Evolutionary conservation across 129 eudicot species (phyloP), one percentile per base, ranked within the genome.

Genomic region (Flaveria robusta): DNA sequence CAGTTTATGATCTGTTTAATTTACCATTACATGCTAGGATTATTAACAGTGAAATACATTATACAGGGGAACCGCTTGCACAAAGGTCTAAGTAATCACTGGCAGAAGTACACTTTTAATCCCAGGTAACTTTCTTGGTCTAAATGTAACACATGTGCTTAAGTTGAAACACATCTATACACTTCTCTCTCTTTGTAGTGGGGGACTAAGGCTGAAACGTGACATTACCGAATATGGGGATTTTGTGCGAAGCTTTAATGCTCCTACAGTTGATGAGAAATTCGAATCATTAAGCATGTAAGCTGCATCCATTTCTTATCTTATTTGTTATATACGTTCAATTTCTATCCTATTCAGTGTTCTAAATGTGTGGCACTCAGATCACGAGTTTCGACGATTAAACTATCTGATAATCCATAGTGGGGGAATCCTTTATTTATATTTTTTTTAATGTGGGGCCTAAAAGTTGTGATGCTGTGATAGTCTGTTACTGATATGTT

Each of bases 141-240:
- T 50, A 63, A 63, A 45, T 60, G 66, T 75, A 66, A 52, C 12
- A 31, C 72, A 66, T 62, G 20, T 51, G 62, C 24, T 67, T 78
- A 45, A 42, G 65, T 46, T 20, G 50, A 49, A 58, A 45, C 70
- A 41, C 43, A 23, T 41, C 31, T 43, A 27, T 74, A 10, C 62
- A 18, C 62, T 54, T 54, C 11, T 42, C 0, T 45, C 49, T 4
- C 69, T 74, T 13, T 83, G 39, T 86, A 93, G 98, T 70, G 98
- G 98, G 58, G 98, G 98, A 42, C 75, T 91, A 81, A 86, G 98
- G 74, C 86, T 94, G 71, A 94, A 94, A 75, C 98, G 98, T 90
- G 98, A 94, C 83, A 94, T 94, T 69, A 91, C 98, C 7, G 98
- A 94, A 81, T 94, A 94, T 56, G 98, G 97, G 63, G 98, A 94